phyloP scores from a whole-genome alignment of 2,329 filamentous ascomycete species.

The Sporothrix humicola region DNA sequence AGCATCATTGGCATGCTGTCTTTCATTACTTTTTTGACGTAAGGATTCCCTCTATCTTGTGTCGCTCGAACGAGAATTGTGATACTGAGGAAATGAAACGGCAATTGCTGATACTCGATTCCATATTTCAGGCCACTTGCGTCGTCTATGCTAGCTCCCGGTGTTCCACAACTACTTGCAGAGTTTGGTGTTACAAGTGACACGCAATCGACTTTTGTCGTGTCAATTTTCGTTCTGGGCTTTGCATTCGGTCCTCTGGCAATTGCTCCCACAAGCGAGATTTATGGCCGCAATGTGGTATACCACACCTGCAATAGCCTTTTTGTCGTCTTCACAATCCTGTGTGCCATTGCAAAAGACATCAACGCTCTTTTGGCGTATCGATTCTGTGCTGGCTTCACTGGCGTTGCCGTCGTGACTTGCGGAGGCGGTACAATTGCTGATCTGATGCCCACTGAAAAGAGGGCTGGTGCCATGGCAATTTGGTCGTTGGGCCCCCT shows the following conservation, averaged over 20 bases:
- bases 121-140: slow-evolving; percentile 7
- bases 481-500: slow-evolving; percentile 52
- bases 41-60: background rate
- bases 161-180: slow-evolving; percentile 28
- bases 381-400: slow-evolving; percentile 65
- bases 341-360: slow-evolving; percentile 50
- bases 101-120: background rate
- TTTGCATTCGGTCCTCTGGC: slow-evolving; percentile 61
- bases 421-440: slow-evolving; percentile 70
- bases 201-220: slow-evolving; percentile 28
- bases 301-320: slow-evolving; percentile 48
- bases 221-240: slow-evolving; percentile 36
- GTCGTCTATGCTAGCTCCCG: slow-evolving; percentile 32
- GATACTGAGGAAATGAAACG: background rate
- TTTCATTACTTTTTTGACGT: slow-evolving; percentile 8
- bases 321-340: slow-evolving; percentile 55
- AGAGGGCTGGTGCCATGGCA: slow-evolving; percentile 63
- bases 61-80: background rate
- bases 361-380: slow-evolving; percentile 60
- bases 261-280: slow-evolving; percentile 64
- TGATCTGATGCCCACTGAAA: slow-evolving; percentile 64
- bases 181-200: slow-evolving; percentile 33
- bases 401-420: slow-evolving; percentile 65
- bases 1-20: slow-evolving; percentile 12
- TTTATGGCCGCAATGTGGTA: slow-evolving; percentile 60